Evolutionary conservation across 345 rosid genomes (phyloP).

Genomic region (Clausena lansium): DNA sequence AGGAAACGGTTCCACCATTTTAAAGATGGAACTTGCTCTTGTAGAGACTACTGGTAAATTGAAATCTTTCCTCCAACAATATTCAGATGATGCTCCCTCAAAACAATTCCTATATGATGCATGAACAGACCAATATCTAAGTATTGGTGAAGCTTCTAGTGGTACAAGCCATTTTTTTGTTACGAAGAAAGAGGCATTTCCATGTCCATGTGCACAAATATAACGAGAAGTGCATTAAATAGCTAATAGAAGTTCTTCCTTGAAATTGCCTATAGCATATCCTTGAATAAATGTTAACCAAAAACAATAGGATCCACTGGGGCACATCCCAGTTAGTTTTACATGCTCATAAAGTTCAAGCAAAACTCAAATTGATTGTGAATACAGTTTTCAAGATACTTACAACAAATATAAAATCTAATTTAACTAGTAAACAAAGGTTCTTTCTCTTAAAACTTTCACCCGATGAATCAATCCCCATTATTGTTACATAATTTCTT

Average conservation of each 20-base stretch:
- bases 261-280: too few species aligned
- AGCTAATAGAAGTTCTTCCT: background rate
- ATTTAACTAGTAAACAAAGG: background rate
- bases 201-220: background rate
- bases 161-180: background rate
- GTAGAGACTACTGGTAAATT: constrained; percentile 67
- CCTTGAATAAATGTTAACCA: background rate
- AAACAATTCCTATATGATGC: background rate
- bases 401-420: background rate
- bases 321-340: background rate
- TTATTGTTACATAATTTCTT: background rate
- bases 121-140: background rate
- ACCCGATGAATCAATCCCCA: background rate
- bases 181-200: background rate
- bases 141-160: background rate
- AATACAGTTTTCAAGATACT: background rate
- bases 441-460: constrained; percentile 2
- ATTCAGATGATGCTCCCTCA: background rate
- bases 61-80: constrained; percentile 4
- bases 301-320: too few species aligned
- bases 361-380: background rate
- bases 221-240: background rate
- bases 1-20: constrained; percentile 71
- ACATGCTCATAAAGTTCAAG: background rate
- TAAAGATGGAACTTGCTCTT: constrained; percentile 76